A percentile compares a stretch with the other conserved stretches of the same genome.
These are phyloP conservation scores for Auriscalpium orientale DNA, from an alignment of 768 basidiomycete species.

Conservation along the genomic window DNA sequence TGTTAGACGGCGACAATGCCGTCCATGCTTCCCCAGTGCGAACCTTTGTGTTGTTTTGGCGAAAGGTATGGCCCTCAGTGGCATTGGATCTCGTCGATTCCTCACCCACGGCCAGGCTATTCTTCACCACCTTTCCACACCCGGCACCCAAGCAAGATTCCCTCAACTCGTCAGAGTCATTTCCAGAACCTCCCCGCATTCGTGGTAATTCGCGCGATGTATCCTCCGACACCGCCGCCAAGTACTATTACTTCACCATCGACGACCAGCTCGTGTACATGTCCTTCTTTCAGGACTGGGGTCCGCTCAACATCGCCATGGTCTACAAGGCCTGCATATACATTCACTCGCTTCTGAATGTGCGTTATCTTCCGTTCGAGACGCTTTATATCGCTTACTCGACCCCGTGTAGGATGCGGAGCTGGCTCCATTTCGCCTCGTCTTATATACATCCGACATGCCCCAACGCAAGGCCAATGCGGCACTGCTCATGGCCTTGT, in stretches of 20 bases:
- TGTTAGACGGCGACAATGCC: neutral
- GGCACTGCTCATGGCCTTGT: slow-evolving; percentile 88
- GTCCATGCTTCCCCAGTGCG: slow-evolving; percentile 44
- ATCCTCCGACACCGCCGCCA: slow-evolving; percentile 65
- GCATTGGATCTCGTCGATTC: neutral
- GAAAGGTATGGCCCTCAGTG: slow-evolving; percentile 48
- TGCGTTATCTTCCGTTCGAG: slow-evolving; percentile 2
- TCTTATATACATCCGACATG: slow-evolving; percentile 84
- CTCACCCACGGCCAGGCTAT: slow-evolving; percentile 38
- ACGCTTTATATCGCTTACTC: neutral
- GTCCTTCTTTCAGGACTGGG: slow-evolving; percentile 94
- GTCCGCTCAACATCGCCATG: slow-evolving; percentile 87
- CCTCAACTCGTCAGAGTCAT: slow-evolving; percentile 53
- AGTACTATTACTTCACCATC: slow-evolving; percentile 87
- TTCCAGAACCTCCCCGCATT: slow-evolving; percentile 51
- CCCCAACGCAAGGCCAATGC: slow-evolving; percentile 89
- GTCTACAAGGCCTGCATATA: slow-evolving; percentile 89
- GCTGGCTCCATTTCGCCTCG: slow-evolving; percentile 62
- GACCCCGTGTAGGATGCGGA: slow-evolving; percentile 54
- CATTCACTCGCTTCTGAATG: slow-evolving; percentile 69
- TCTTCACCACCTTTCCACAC: slow-evolving; percentile 83
- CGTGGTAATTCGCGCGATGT: slow-evolving; percentile 53
- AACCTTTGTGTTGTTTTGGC: slow-evolving; percentile 72
- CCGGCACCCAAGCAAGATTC: slow-evolving; percentile 59
- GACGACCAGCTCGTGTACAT: slow-evolving; percentile 90